Conservation (phyloP, 768 basidiomycete genomes). For the Tricholoma sp. region DNA sequence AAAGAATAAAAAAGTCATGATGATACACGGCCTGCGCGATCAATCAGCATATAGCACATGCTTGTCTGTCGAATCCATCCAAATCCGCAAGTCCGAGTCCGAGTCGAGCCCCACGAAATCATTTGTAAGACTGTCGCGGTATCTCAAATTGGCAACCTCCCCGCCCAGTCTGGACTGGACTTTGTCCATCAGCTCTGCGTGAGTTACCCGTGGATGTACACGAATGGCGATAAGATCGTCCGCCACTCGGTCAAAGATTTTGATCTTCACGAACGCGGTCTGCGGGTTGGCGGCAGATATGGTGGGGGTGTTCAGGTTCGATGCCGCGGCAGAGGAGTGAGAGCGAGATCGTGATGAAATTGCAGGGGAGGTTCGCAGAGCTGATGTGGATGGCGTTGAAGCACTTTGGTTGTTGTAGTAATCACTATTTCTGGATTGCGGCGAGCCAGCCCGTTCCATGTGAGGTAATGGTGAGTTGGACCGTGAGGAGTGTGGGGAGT, state of each 20-base stretch:
- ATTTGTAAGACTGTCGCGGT: conserved; percentile 68
- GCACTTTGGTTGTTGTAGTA: conserved; percentile 22
- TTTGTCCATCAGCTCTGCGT: conserved; percentile 85
- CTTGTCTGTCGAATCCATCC: conserved; percentile 78
- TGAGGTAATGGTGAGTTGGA: conserved; percentile 33
- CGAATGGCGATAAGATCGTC: conserved; percentile 97
- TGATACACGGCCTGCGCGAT: conserved; percentile 7
- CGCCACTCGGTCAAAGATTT: conserved; percentile 89
- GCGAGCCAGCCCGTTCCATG: conserved; percentile 26
- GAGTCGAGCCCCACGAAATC: conserved; percentile 57
- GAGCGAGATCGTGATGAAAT: conserved; percentile 52
- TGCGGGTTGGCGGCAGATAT: conserved; percentile 77
- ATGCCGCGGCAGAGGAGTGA: conserved; percentile 42
- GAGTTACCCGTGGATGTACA: conserved; percentile 88
- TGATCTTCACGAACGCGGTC: conserved; percentile 94
- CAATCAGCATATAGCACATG: conserved; percentile 80
- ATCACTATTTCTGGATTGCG: conserved; percentile 24
- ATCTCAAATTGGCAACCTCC: conserved; percentile 63
- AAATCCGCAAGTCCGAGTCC: conserved; percentile 61
- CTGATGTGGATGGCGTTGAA: conserved; percentile 42
- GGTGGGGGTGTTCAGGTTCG: conserved; percentile 59
- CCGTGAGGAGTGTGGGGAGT: conserved; percentile 37
- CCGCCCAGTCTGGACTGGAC: conserved; percentile 82
- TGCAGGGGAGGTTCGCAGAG: conserved; percentile 49
- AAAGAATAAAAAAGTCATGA: not conserved